Evolutionary conservation across 2,329 filamentous ascomycete species (phyloP).

Genomic region (Hypoxylon sp.): DNA sequence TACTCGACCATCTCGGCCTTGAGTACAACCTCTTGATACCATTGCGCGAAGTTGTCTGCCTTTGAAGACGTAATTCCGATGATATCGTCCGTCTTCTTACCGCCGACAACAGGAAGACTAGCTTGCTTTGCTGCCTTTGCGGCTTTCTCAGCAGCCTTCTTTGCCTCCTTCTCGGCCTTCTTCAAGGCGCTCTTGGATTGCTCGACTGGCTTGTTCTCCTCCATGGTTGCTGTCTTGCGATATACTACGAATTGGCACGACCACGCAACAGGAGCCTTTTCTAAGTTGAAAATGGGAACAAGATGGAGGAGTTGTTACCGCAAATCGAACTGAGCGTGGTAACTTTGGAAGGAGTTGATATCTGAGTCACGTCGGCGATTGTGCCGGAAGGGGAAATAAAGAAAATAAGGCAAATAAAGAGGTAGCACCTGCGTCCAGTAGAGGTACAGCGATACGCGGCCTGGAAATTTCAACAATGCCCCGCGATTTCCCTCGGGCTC

Average conservation of each 20-base stretch:
- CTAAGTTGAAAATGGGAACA: background rate
- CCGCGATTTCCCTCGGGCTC: slow-evolving; percentile 32
- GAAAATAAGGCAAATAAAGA: slow-evolving; percentile 26
- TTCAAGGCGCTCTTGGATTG: slow-evolving; percentile 75
- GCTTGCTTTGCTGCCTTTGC: slow-evolving; percentile 73
- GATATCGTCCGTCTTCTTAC: slow-evolving; percentile 75
- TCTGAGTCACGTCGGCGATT: slow-evolving; percentile 37
- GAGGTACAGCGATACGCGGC: slow-evolving; percentile 18
- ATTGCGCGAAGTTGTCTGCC: slow-evolving; percentile 88
- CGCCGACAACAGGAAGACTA: slow-evolving; percentile 64
- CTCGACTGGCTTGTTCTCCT: slow-evolving; percentile 49
- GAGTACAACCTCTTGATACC: slow-evolving; percentile 98
- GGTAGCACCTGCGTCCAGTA: slow-evolving; percentile 14
- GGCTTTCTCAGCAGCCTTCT: slow-evolving; percentile 73
- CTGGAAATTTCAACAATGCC: slow-evolving; percentile 40
- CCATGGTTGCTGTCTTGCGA: slow-evolving; percentile 30
- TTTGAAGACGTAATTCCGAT: slow-evolving; percentile 93
- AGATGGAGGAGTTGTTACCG: slow-evolving; percentile 3
- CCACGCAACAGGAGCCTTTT: background rate
- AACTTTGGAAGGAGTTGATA: slow-evolving; percentile 7
- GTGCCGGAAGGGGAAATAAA: slow-evolving; percentile 14
- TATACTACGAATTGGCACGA: background rate
- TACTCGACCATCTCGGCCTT: slow-evolving; percentile 99
- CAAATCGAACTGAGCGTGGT: slow-evolving; percentile 1
- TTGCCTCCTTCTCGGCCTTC: slow-evolving; percentile 76